Percentiles rank a stretch among this genome's conserved stretches.
These are phyloP conservation scores for Theileria equi DNA, from an alignment of 169 alveolate species.

Conservation along the genomic window DNA sequence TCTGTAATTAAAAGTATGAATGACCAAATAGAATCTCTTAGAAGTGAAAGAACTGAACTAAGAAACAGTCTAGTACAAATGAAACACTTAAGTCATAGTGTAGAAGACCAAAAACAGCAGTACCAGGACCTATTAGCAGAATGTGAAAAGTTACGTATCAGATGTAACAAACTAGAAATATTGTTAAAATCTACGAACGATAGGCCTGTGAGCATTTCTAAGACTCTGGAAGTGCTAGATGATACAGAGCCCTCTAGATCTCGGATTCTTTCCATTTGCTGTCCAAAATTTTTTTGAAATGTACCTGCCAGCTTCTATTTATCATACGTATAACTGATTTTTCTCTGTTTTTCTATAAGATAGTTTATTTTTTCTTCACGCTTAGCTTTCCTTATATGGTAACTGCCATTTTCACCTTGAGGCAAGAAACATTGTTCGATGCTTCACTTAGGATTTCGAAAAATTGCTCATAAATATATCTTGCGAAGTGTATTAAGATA, in stretches of 20 bases:
- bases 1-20: neutral
- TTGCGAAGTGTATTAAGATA: no score
- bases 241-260: neutral
- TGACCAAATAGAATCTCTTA: conserved; percentile 23
- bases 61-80: conserved; percentile 7
- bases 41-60: conserved; percentile 27
- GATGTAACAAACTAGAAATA: conserved; percentile 48
- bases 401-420: no score
- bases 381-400: no score
- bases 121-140: conserved; percentile 32
- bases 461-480: no score
- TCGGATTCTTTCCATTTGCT: conserved; percentile 22
- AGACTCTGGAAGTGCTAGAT: neutral
- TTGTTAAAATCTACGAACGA: neutral
- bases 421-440: no score
- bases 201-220: neutral
- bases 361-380: no score
- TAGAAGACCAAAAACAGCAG: conserved; percentile 44
- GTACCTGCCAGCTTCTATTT: neutral
- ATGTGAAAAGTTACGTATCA: conserved; percentile 17
- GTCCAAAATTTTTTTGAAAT: conserved; percentile 22
- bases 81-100: conserved; percentile 2
- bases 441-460: no score
- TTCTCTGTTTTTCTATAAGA: no score
- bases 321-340: neutral